Evolutionary conservation across 2,329 filamentous ascomycete genomes (phyloP).

Genomic region (Cladosporium cucumerinum): DNA sequence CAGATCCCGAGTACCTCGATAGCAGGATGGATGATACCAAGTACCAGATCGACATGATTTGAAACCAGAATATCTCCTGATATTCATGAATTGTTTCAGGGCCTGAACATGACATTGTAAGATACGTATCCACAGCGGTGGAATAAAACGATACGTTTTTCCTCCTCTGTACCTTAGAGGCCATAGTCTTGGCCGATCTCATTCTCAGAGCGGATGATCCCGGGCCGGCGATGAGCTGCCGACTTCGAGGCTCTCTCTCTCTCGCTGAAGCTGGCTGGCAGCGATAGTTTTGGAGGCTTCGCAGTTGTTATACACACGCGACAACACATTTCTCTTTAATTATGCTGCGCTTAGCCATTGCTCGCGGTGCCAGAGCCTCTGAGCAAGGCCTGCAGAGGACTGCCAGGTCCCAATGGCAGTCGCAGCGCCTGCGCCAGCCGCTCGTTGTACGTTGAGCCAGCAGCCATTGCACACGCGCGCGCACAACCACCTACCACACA

Average conservation of each 20-base stretch:
- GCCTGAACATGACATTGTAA: too few relatives aligned
- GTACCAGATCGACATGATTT: too few relatives aligned
- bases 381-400: conserved; percentile 19
- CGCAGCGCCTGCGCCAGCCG: conserved; percentile 20
- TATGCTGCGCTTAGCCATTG: conserved; percentile 25
- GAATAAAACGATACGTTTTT: too few relatives aligned
- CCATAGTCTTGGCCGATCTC: background rate
- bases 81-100: too few relatives aligned
- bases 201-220: background rate
- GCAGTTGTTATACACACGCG: conserved; percentile 1
- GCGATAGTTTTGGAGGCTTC: background rate
- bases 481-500: conserved; percentile 1
- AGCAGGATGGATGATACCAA: too few relatives aligned
- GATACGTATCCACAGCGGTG: too few relatives aligned
- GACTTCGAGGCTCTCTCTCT: conserved; percentile 1
- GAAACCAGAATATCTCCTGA: too few relatives aligned
- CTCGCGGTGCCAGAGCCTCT: conserved; percentile 21
- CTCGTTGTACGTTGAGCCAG: conserved; percentile 17
- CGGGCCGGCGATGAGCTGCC: conserved; percentile 1
- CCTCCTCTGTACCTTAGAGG: too few relatives aligned
- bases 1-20: background rate
- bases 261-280: background rate
- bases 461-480: conserved; percentile 15
- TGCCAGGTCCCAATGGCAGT: conserved; percentile 24
- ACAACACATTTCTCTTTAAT: background rate